Evolutionary conservation across 1,284 basidiomycete species (phyloP), one percentile per base, ranked within the genome.

Genomic region (Trichosporon sp.): DNA sequence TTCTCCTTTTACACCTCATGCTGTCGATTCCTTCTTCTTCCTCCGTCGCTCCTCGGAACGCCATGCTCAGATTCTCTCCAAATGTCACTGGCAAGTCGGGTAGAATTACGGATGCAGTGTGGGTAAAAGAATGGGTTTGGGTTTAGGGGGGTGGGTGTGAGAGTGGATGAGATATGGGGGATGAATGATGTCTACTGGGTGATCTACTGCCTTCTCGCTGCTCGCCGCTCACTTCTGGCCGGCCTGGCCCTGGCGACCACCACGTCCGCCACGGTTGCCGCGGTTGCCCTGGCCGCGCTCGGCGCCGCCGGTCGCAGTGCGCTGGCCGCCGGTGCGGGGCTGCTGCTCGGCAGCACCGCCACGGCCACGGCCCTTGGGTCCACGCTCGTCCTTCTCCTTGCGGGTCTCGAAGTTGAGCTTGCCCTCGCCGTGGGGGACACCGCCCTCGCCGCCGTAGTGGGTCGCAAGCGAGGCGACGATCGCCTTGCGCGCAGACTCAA

Each of bases 401-500:
- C 91, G 86, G 62, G 89, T 91, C 84, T 96, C 93, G 49, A 96
- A 86, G 65, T 83, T 84, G 65, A 97, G 87, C 64, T 86, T 84
- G 58, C 86, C 82, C 58, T 82, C 83, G 2, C 82, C 82, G 19
- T 78, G 76, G 32, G 89, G 89, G 65, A 97, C 85, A n/a, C 91
- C 92, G 62, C 92, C 92, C 74, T 95, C 91, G 32, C 92, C 93
- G 65, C 92, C 92, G 68, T 88, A 86, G 49, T 76, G 70, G 34
- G 80, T 74, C 1, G 86, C 84, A 58, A 94, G 79, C 40, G 87
- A 90, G 3, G 88, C 85, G 25, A 85, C 81, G 71, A 98, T 95
- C 2, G 95, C 95, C 63, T 88, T 87, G 70, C 87, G 86, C 14
- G 95, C 95, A 27, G 86, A 82, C 3, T 96, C 93, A 66, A 94